phyloP scores from a whole-genome alignment of 2,329 filamentous ascomycete genomes.

The Beauveria medogensis region DNA sequence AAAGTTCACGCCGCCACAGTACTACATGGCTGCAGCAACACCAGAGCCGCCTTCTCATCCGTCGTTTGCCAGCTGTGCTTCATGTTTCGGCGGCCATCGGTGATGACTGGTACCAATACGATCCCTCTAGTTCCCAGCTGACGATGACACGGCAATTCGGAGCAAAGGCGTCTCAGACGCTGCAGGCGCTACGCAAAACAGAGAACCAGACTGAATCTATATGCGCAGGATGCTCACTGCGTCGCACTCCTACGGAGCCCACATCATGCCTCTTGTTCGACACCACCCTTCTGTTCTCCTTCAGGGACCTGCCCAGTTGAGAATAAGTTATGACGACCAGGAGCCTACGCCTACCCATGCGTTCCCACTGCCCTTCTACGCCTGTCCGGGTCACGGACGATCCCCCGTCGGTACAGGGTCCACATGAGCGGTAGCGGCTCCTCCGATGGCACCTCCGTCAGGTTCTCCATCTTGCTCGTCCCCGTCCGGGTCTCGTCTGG shows the following conservation, averaged over 20 bases:
- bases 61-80: neutral
- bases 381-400: slow-evolving; percentile 9
- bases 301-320: slow-evolving; percentile 9
- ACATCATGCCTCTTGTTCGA: no score
- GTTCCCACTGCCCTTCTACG: neutral
- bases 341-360: neutral
- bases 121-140: neutral
- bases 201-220: no score
- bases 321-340: neutral
- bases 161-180: neutral
- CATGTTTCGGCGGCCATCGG: neutral
- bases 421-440: slow-evolving; percentile 5
- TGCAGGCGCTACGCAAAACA: neutral
- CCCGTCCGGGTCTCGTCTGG: slow-evolving; percentile 6
- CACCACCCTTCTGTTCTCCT: no score
- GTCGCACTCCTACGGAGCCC: neutral
- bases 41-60: neutral
- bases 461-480: slow-evolving; percentile 1
- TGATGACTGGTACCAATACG: neutral
- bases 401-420: slow-evolving; percentile 10
- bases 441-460: slow-evolving; percentile 8
- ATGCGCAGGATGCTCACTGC: neutral
- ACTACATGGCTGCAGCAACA: neutral
- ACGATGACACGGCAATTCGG: neutral
- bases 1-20: neutral